Percentiles rank a stretch among this genome's conserved stretches.
phyloP scores from a whole-genome alignment of 306 rosid genomes.

The Glycine latifolia region DNA sequence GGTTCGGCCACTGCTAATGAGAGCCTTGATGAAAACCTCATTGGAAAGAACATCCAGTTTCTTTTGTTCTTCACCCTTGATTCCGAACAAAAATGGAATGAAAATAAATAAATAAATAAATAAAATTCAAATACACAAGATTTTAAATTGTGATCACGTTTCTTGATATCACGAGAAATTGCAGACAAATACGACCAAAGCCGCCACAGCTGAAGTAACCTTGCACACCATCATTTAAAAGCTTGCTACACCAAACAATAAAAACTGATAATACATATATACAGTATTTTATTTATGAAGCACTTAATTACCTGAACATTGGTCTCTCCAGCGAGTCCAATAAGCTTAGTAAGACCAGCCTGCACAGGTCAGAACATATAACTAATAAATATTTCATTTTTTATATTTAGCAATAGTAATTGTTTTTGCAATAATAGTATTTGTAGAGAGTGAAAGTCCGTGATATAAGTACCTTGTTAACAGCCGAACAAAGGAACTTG shows the following conservation, averaged over 20 bases:
- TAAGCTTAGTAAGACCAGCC: slow-evolving; percentile 98
- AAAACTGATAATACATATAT: too few species aligned
- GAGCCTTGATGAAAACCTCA: slow-evolving; percentile 92
- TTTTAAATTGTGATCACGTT: too few species aligned
- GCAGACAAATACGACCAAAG: too few species aligned
- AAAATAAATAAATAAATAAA: neutral
- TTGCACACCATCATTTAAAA: too few species aligned
- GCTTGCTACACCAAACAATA: too few species aligned
- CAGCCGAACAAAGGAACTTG: slow-evolving; percentile 93
- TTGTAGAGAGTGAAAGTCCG: too few species aligned
- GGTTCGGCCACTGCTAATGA: slow-evolving; percentile 92
- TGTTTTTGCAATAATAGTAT: neutral
- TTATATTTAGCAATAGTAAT: too few species aligned
- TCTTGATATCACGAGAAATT: too few species aligned
- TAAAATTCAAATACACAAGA: neutral
- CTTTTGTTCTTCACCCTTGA: slow-evolving; percentile 98
- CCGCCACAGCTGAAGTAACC: too few species aligned
- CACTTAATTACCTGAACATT: slow-evolving; percentile 79
- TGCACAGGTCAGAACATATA: slow-evolving; percentile 35
- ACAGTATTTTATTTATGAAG: neutral
- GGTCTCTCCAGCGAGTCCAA: slow-evolving; percentile 99
- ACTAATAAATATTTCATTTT: neutral
- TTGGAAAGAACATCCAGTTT: slow-evolving; percentile 96
- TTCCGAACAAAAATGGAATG: slow-evolving; percentile 7
- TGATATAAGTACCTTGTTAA: slow-evolving; percentile 60